Base-by-base conservation (phyloP, 176 grass and related monocot genomes). In the Triticum aestivum region DNA sequence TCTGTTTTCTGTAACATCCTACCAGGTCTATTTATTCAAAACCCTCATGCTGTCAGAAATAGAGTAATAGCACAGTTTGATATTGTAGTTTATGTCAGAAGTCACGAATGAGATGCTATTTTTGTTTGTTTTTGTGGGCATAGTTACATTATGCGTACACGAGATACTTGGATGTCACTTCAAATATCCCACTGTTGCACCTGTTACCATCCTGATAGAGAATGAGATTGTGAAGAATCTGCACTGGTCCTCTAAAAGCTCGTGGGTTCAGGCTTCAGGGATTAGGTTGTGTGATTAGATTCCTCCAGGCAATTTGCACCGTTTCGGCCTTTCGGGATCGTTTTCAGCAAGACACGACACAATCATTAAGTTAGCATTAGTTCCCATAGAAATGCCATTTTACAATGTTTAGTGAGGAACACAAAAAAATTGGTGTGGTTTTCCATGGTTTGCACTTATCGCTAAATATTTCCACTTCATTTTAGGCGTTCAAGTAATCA, bases 181-280 rank as follows among this genome's bases (percentile, higher is more conserved):
- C 41, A 82, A 75, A 70, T 82, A 86, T 86, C 63, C 77, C 1
- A 13, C 18, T 70, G 67, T 59, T 89, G 13, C 11, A 8, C 8
- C 11, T 61, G 49, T 69, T 76, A 61, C 18, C 49, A 49, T 86
- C 58, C 42, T 39, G 74, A 84, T 7, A 69, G 74, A 49, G 20
- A 79, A 63, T 30, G 37, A 29, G 56, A 11, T 10, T 73, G 54
- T 21, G 5, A 73, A 84, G 3, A 38, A 17, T 72, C 35, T 72
- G 32, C 21, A 72, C 21, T 64, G 5, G 14, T 37, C n/a, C 10
- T 83, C 73, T 47, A 7, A 21, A 76, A 47, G n/a, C 20, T 61
- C 0, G 15, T 73, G 10, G 10, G 24, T 64, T 64, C 20, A 83
- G 9, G 6, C 17, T 71, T 63, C 27, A 72, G 12, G 39, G 3